Evolutionary conservation across 164 flowering plant species (phyloP), one percentile per base, ranked within the genome.

Genomic region (Taxillus chinensis): DNA sequence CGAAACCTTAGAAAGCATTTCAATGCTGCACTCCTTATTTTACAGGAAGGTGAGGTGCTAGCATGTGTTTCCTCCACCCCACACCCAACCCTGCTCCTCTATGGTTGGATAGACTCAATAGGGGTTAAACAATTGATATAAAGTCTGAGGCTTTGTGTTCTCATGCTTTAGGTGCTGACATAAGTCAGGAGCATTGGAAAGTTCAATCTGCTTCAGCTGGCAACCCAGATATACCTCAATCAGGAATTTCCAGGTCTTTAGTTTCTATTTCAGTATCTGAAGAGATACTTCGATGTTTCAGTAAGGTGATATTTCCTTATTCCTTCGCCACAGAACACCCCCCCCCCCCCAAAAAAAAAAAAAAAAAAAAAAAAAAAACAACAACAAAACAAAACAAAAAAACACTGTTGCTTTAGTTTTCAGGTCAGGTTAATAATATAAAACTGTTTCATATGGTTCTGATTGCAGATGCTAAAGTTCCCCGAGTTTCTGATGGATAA

Each of bases 151-250:
- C 39, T 62, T 50, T 14, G 8, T 49, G 8, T 8, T 40, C 5
- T 62, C 46, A 55, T 49, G 56, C 7, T 42, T 71, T 15, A 90
- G 95, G 83, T 62, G 68, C 74, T 68, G 80, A 74, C 69, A 72
- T 68, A 48, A 88, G 89, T 70, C 67, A 79, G 71, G 81, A 75
- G 40, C 90, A 85, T 70, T 88, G 97, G 95, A 67, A 62, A 59
- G 63, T 46, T 66, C 83, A 81, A 42, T 85, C 82, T 72, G 62
- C 73, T 53, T 74, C 74, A 62, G 77, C 93, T 66, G 82, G 82
- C 39, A 83, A 82, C 66, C 91, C 89, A 41, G 77, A 78, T 57
- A 71, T 78, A 52, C 66, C 71, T 16, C 62, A 69, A 40, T 16
- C 68, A 67, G 68, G 71, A 45, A 64, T 79, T 62, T 77, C 82